Percentiles rank a stretch among this genome's conserved stretches.
Conservation (phyloP, 2,329 filamentous ascomycete species). For the Aspergillus sp. region DNA sequence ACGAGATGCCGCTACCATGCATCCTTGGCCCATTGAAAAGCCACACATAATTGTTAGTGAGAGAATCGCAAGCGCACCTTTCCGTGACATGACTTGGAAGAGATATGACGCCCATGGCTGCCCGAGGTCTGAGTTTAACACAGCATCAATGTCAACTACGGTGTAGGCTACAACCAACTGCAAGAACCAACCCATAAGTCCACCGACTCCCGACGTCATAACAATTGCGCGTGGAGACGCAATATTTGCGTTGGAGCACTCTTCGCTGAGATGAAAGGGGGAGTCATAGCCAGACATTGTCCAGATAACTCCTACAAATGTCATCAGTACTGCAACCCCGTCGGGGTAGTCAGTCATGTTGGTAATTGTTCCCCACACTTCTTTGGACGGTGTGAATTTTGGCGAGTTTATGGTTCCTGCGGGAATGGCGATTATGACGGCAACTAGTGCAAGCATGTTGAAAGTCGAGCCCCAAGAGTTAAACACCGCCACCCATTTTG, state of each 20-base stretch:
- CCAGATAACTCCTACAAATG: constrained; percentile 70
- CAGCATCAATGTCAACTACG: constrained; percentile 61
- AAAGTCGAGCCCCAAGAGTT: constrained; percentile 70
- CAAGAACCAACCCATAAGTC: constrained; percentile 69
- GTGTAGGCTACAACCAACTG: constrained; percentile 73
- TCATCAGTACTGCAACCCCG: constrained; percentile 69
- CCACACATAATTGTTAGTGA: constrained; percentile 67
- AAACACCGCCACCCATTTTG: constrained; percentile 67
- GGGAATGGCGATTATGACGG: constrained; percentile 69
- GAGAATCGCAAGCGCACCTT: constrained; percentile 62
- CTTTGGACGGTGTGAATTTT: constrained; percentile 58
- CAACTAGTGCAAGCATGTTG: constrained; percentile 67
- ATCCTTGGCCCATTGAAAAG: constrained; percentile 72
- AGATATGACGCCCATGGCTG: constrained; percentile 72
- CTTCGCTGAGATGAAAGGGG: constrained; percentile 72
- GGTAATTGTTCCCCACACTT: constrained; percentile 67
- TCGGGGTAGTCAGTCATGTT: constrained; percentile 67
- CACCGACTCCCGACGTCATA: constrained; percentile 66
- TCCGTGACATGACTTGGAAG: constrained; percentile 62
- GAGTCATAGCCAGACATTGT: constrained; percentile 68
- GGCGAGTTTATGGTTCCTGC: constrained; percentile 57
- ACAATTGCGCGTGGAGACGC: constrained; percentile 72
- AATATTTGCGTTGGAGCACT: constrained; percentile 71
- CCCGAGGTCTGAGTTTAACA: constrained; percentile 61
- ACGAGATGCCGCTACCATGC: constrained; percentile 66